Evolutionary conservation across 108 stramenopile species (phyloP).

Genomic region (Ochromonas danica): DNA sequence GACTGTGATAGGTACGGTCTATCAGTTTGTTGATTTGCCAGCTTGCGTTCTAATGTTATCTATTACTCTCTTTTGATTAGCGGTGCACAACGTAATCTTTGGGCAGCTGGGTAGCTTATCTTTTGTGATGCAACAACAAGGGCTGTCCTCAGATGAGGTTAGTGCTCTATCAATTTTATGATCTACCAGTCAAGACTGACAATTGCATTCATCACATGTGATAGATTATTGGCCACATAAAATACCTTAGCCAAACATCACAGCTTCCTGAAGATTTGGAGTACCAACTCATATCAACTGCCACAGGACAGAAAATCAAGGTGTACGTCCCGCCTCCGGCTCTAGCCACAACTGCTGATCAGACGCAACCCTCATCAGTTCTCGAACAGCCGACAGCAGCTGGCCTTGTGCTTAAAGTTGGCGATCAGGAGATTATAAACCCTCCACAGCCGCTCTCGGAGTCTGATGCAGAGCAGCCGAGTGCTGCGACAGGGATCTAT

Average conservation of each 20-base stretch:
- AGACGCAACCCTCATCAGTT: too few relatives aligned
- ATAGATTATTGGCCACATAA: background rate
- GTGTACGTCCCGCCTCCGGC: background rate
- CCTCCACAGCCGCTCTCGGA: too few relatives aligned
- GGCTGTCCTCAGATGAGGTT: background rate
- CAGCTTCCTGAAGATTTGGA: background rate
- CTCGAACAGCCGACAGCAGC: too few relatives aligned
- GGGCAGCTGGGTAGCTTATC: constrained; percentile 1
- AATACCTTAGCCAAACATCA: background rate
- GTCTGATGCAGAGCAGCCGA: too few relatives aligned
- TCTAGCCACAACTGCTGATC: too few relatives aligned
- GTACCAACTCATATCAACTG: background rate
- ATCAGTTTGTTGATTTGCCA: background rate
- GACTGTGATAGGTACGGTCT: background rate
- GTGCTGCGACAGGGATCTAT: too few relatives aligned
- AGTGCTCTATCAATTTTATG: background rate
- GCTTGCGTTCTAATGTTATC: background rate
- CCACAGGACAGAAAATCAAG: background rate
- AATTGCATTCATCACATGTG: background rate
- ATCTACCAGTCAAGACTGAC: background rate
- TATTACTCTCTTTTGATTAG: background rate
- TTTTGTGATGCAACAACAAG: background rate
- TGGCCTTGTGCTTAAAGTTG: too few relatives aligned
- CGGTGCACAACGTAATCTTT: constrained; percentile 1
- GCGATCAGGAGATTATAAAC: too few relatives aligned